Evolutionary conservation across 805 yeast genomes (phyloP).

Genomic region (Metschnikowia continentalis): DNA sequence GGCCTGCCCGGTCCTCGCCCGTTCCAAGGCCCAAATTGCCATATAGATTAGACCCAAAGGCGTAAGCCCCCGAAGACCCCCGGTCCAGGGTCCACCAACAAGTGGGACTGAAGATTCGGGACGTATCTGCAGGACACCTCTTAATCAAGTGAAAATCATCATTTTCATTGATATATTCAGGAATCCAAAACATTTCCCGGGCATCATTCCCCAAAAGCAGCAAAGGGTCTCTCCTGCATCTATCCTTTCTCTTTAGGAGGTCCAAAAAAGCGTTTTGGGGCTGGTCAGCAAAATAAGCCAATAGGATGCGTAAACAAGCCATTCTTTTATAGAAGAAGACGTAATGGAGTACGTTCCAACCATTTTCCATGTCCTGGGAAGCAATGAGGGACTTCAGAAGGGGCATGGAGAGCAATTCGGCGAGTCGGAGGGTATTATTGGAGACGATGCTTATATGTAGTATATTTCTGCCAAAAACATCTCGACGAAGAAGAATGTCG

Average conservation of each 20-base stretch:
- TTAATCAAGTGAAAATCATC: slow-evolving; percentile 25
- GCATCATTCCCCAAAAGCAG: slow-evolving; percentile 54
- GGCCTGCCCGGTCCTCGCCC: slow-evolving; percentile 43
- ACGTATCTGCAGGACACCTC: slow-evolving; percentile 13
- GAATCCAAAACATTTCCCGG: slow-evolving; percentile 41
- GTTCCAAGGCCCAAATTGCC: slow-evolving; percentile 66
- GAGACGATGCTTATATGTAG: slow-evolving; percentile 53
- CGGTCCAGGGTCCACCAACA: slow-evolving; percentile 42
- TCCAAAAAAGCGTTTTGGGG: slow-evolving; percentile 19
- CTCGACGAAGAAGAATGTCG: slow-evolving; percentile 46
- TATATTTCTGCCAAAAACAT: slow-evolving; percentile 65
- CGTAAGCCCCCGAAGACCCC: slow-evolving; percentile 57
- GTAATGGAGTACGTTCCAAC: slow-evolving; percentile 78
- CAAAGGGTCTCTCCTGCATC: slow-evolving; percentile 68
- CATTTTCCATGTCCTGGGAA: slow-evolving; percentile 63
- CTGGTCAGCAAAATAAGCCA: slow-evolving; percentile 18
- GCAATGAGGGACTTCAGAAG: slow-evolving; percentile 40
- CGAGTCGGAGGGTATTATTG: slow-evolving; percentile 46
- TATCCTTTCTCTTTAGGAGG: slow-evolving; percentile 56
- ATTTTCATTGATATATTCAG: slow-evolving; percentile 37
- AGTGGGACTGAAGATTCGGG: neutral
- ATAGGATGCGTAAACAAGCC: slow-evolving; percentile 44
- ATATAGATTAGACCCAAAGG: slow-evolving; percentile 61
- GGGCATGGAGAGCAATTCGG: slow-evolving; percentile 44
- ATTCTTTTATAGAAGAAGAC: slow-evolving; percentile 57